A percentile compares a stretch with the other conserved stretches of the same genome.
Evolutionary conservation across 805 yeast species (phyloP).

Genomic region (Schwanniomyces yamadae): DNA sequence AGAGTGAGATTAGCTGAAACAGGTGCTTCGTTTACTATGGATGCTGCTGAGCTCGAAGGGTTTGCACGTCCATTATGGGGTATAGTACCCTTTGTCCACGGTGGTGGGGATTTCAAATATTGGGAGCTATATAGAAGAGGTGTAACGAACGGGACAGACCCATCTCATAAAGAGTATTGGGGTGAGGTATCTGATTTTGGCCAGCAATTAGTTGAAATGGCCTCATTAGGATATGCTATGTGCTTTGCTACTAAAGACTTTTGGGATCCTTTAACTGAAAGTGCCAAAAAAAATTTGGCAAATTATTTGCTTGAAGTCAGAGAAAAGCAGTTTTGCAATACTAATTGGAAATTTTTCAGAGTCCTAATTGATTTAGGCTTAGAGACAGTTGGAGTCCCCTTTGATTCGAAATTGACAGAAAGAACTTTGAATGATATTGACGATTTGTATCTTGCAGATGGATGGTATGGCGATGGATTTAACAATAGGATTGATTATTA

Average conservation of each 20-base stretch:
- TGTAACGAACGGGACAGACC: conserved; percentile 24
- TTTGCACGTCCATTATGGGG: conserved; percentile 31
- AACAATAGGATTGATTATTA: conserved; percentile 23
- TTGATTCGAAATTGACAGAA: conserved; percentile 10
- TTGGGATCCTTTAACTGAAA: conserved; percentile 23
- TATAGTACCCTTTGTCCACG: conserved; percentile 21
- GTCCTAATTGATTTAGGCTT: conserved; percentile 26
- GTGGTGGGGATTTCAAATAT: conserved; percentile 18
- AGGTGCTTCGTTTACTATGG: conserved; percentile 21
- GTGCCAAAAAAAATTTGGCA: conserved; percentile 15
- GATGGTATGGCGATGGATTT: conserved; percentile 31
- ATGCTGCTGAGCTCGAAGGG: conserved; percentile 26
- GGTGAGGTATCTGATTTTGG: conserved; percentile 18
- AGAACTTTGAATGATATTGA: conserved; percentile 20
- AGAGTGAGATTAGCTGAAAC: conserved; percentile 16
- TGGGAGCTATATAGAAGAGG: conserved; percentile 22
- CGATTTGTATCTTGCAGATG: conserved; percentile 20
- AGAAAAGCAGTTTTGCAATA: conserved; percentile 12
- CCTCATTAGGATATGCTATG: conserved; percentile 26
- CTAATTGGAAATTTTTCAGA: conserved; percentile 29
- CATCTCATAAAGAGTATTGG: conserved; percentile 25
- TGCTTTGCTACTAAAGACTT: conserved; percentile 18
- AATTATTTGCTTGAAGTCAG: conserved; percentile 17
- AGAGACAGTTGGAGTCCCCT: conserved; percentile 16
- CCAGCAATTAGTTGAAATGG: conserved; percentile 27